phyloP scores from a whole-genome alignment of 2,329 filamentous ascomycete species.

The Grosmannia serpens region DNA sequence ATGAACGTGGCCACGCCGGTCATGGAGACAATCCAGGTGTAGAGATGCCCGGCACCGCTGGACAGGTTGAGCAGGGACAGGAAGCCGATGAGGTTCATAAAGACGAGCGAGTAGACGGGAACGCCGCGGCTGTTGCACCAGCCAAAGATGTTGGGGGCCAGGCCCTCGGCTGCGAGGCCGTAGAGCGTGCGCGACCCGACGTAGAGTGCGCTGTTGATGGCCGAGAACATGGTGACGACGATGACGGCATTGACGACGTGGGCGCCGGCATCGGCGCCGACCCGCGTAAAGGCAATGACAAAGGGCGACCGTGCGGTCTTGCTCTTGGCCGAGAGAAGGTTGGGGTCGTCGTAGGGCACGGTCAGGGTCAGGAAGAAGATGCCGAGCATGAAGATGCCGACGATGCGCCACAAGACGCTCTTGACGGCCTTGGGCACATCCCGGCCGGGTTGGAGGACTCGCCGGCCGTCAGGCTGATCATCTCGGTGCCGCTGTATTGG shows the following conservation, averaged over 20 bases:
- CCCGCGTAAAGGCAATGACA: constrained; percentile 40
- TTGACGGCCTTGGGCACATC: constrained; percentile 54
- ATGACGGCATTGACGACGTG: not conserved
- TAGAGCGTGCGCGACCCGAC: constrained; percentile 48
- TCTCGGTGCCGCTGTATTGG: constrained; percentile 51
- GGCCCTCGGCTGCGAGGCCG: constrained; percentile 43
- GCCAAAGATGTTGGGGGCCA: constrained; percentile 38
- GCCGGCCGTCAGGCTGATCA: constrained; percentile 36
- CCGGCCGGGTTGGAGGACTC: constrained; percentile 46
- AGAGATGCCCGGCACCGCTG: constrained; percentile 31
- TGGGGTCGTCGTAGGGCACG: constrained; percentile 45
- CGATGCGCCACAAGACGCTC: constrained; percentile 48
- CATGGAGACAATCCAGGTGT: constrained; percentile 1
- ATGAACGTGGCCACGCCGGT: not conserved
- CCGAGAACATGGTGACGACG: constrained; percentile 42
- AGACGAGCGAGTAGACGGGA: constrained; percentile 48
- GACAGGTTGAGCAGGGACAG: constrained; percentile 52
- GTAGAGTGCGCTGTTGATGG: constrained; percentile 51
- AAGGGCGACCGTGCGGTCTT: constrained; percentile 42
- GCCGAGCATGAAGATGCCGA: constrained; percentile 27
- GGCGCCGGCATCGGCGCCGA: constrained; percentile 34
- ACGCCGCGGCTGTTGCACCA: constrained; percentile 45
- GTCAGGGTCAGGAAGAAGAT: constrained; percentile 57
- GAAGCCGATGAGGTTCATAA: constrained; percentile 49
- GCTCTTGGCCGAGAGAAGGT: constrained; percentile 30